A percentile compares a stretch with the other conserved stretches of the same genome.
Evolutionary conservation across 2,329 filamentous ascomycete genomes (phyloP).

Genomic region (Tolypocladium amazonense): DNA sequence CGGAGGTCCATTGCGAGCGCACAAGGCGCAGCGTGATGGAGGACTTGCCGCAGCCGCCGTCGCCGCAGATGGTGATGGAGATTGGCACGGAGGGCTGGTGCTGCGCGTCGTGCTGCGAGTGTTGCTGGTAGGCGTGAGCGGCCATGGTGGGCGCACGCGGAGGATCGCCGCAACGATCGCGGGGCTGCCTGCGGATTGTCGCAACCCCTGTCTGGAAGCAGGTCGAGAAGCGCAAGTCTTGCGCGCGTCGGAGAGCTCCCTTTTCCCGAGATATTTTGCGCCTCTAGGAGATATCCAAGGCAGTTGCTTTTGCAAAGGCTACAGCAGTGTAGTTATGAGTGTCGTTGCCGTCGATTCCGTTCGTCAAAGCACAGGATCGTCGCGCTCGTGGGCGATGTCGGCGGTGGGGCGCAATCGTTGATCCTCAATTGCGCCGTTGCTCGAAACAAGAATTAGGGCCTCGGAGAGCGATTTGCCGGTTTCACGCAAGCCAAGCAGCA

Average conservation of each 20-base stretch:
- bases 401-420: background rate
- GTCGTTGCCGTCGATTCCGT: background rate
- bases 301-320: background rate
- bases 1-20: conserved; percentile 72
- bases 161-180: background rate
- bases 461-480: background rate
- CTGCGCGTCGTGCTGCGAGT: background rate
- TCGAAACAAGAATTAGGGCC: background rate
- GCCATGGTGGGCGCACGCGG: background rate
- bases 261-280: background rate
- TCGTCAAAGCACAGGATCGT: background rate
- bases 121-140: background rate
- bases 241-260: background rate
- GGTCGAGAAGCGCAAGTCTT: background rate
- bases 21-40: conserved; percentile 77
- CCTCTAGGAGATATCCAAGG: background rate
- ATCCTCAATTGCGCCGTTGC: background rate
- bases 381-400: background rate
- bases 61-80: conserved; percentile 75
- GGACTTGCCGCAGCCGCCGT: conserved; percentile 76
- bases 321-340: background rate
- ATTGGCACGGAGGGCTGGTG: conserved; percentile 39
- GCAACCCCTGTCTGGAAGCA: background rate
- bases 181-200: background rate
- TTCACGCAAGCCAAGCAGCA: background rate